Evolutionary conservation across 495 filamentous ascomycete species (phyloP).

Genomic region (Penicillium salamii): DNA sequence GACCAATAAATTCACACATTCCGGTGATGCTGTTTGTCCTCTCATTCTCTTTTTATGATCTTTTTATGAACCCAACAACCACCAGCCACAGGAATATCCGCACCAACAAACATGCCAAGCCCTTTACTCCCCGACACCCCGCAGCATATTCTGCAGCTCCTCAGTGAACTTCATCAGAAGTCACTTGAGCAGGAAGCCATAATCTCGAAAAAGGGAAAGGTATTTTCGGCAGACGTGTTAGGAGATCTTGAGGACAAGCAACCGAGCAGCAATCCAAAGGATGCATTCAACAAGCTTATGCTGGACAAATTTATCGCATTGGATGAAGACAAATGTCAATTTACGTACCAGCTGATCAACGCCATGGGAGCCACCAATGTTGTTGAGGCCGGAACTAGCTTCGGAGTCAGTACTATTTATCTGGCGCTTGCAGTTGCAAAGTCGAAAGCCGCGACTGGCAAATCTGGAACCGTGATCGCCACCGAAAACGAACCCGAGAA

Average conservation of each 20-base stretch:
- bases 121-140: no score
- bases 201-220: slow-evolving; percentile 22
- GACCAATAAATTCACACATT: no score
- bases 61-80: no score
- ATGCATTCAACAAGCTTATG: slow-evolving; percentile 32
- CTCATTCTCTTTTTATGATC: no score
- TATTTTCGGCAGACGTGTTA: slow-evolving; percentile 13
- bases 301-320: slow-evolving; percentile 51
- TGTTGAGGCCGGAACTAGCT: slow-evolving; percentile 55
- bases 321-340: slow-evolving; percentile 50
- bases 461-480: slow-evolving; percentile 45
- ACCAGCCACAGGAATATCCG: no score
- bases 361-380: slow-evolving; percentile 42
- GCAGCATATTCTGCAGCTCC: slow-evolving; percentile 19
- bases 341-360: slow-evolving; percentile 44
- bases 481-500: slow-evolving; percentile 53
- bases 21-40: no score
- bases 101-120: no score
- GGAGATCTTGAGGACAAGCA: slow-evolving; percentile 14
- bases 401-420: slow-evolving; percentile 57
- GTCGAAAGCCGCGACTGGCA: slow-evolving; percentile 15
- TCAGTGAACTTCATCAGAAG: slow-evolving; percentile 18
- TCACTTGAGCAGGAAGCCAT: slow-evolving; percentile 25
- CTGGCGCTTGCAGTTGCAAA: slow-evolving; percentile 49
- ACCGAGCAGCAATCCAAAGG: slow-evolving; percentile 9